phyloP scores from a whole-genome alignment of 192 early-diverging fungal genomes.

The Pilobolus umbonatus region DNA sequence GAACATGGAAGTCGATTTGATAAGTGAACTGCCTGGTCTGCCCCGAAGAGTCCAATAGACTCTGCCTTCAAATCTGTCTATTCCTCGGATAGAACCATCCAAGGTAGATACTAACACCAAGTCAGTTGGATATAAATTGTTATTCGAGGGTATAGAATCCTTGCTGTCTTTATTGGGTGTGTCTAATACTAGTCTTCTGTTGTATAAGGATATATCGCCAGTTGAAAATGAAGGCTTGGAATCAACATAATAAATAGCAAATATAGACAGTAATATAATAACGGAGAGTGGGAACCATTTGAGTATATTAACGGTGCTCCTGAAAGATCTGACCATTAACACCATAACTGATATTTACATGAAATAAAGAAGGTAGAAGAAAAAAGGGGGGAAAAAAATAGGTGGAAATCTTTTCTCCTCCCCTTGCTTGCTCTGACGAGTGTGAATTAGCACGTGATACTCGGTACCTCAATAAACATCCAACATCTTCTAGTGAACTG shows the following conservation, averaged over 20 bases:
- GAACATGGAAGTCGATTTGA: conserved; percentile 30
- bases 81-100: conserved; percentile 69
- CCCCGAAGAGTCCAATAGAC: conserved; percentile 59
- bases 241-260: conserved; percentile 9
- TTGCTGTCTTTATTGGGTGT: neutral
- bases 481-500: no score
- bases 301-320: conserved; percentile 1
- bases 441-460: no score
- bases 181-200: neutral
- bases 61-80: conserved; percentile 48
- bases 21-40: conserved; percentile 43
- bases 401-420: no score
- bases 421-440: no score
- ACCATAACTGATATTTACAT: neutral
- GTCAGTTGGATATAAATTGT: conserved; percentile 11
- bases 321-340: conserved; percentile 13
- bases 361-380: neutral
- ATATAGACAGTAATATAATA: conserved; percentile 5
- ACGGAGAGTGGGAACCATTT: neutral
- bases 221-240: neutral
- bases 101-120: conserved; percentile 66
- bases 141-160: neutral
- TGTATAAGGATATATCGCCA: neutral
- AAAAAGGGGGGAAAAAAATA: no score
- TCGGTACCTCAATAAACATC: no score